A percentile compares a stretch with the other conserved stretches of the same genome.
Evolutionary conservation across 768 basidiomycete genomes (phyloP).

Genomic region (Suillus brevipes): DNA sequence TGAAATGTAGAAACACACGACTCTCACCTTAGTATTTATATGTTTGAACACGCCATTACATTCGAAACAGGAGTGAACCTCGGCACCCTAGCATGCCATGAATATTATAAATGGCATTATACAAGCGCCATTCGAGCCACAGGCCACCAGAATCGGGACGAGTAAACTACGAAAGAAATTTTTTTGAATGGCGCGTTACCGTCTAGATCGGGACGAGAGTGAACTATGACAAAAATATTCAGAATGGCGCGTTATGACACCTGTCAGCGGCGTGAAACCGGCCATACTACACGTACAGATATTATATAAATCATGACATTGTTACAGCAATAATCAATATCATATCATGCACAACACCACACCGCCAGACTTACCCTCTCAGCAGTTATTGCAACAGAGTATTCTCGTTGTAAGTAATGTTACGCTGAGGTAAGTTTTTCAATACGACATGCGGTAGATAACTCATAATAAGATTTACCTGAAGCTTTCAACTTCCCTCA

Average conservation of each 20-base stretch:
- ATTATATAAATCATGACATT: not conserved
- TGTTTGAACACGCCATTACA: not conserved
- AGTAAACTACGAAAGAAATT: too few species aligned
- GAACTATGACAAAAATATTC: not conserved
- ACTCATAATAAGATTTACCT: not conserved
- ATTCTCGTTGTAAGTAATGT: not conserved
- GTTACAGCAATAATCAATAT: not conserved
- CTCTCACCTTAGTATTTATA: not conserved
- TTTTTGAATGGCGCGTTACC: too few species aligned
- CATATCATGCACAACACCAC: not conserved
- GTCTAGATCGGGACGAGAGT: not conserved
- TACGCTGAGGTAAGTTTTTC: not conserved
- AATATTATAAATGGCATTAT: not conserved
- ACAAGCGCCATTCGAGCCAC: not conserved
- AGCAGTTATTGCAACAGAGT: not conserved
- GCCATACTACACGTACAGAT: not conserved
- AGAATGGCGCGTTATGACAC: slow-evolving; percentile 13
- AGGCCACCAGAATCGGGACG: not conserved
- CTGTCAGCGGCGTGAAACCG: not conserved
- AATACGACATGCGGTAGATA: not conserved
- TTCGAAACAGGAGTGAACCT: not conserved
- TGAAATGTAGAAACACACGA: not conserved
- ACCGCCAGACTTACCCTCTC: not conserved
- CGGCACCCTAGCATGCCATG: not conserved
- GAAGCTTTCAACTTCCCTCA: not conserved